Evolutionary conservation across 2,329 filamentous ascomycete species (phyloP).

Genomic region (Aspergillus ruber): DNA sequence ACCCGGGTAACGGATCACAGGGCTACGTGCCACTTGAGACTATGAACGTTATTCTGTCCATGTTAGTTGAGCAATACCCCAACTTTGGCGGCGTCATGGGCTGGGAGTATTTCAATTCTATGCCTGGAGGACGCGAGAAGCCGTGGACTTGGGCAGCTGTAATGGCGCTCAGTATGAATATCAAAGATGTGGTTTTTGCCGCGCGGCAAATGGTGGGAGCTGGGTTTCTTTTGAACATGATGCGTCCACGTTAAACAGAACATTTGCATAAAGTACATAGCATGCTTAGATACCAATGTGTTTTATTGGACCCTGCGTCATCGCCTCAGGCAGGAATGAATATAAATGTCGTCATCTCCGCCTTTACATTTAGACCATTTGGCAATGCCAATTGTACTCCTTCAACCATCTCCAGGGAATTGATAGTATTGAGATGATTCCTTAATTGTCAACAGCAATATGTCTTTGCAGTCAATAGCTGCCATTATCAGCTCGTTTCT

Average conservation of each 20-base stretch:
- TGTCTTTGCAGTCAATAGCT: slow-evolving; percentile 22
- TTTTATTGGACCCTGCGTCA: background rate
- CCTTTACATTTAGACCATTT: background rate
- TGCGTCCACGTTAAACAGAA: slow-evolving; percentile 14
- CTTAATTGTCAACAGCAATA: background rate
- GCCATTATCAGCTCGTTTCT: slow-evolving; percentile 32
- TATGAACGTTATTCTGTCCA: slow-evolving; percentile 52
- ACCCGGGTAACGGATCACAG: slow-evolving; percentile 61
- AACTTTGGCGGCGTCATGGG: slow-evolving; percentile 84
- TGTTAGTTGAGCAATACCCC: slow-evolving; percentile 55
- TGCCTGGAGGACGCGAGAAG: slow-evolving; percentile 55
- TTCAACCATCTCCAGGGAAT: no score
- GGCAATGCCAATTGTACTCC: no score
- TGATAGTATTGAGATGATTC: background rate
- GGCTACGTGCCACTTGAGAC: slow-evolving; percentile 57
- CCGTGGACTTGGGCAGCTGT: slow-evolving; percentile 74
- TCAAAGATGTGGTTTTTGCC: slow-evolving; percentile 32
- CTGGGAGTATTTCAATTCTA: slow-evolving; percentile 89
- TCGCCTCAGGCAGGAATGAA: background rate
- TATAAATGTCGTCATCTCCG: slow-evolving; percentile 7
- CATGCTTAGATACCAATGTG: background rate
- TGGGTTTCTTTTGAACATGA: slow-evolving; percentile 25
- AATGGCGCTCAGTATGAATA: slow-evolving; percentile 51
- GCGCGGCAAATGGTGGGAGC: slow-evolving; percentile 23
- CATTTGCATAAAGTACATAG: background rate